phyloP scores from a whole-genome alignment of 2,329 filamentous ascomycete genomes.

The Mariannaea elegans region DNA sequence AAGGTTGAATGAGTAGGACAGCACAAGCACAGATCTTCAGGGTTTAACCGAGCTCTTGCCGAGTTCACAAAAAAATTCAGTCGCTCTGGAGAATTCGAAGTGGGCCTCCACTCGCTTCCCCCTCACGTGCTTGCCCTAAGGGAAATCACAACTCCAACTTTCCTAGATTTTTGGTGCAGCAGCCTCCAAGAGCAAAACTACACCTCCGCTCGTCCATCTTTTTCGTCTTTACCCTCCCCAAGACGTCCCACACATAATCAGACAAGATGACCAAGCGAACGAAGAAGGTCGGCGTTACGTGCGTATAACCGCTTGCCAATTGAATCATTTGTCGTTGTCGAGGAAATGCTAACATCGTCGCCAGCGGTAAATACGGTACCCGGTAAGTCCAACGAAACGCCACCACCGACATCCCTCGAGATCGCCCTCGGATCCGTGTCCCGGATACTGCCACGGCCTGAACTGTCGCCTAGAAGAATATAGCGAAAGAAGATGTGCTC shows the following conservation, averaged over 20 bases:
- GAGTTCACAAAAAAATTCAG: slow-evolving; percentile 17
- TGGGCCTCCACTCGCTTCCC: slow-evolving; percentile 40
- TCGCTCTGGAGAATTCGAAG: slow-evolving; percentile 15
- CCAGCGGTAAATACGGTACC: slow-evolving; percentile 88
- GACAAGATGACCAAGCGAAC: slow-evolving; percentile 94
- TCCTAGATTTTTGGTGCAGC: slow-evolving; percentile 45
- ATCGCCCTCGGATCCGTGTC: slow-evolving; percentile 21
- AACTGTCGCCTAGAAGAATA: slow-evolving; percentile 6
- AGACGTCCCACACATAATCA: slow-evolving; percentile 50
- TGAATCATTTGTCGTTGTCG: slow-evolving; percentile 5
- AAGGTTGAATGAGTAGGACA: not conserved
- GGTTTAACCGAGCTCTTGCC: slow-evolving; percentile 55
- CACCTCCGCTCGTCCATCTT: slow-evolving; percentile 43
- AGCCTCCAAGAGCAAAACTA: slow-evolving; percentile 43
- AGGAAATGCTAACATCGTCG: slow-evolving; percentile 41
- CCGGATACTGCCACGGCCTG: slow-evolving; percentile 25
- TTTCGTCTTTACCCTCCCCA: slow-evolving; percentile 45
- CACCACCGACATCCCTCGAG: slow-evolving; percentile 30
- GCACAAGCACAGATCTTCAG: not conserved
- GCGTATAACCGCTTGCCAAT: slow-evolving; percentile 41
- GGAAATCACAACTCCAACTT: slow-evolving; percentile 51
- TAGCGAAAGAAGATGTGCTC: slow-evolving; percentile 8
- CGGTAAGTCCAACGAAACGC: slow-evolving; percentile 68
- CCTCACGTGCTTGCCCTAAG: slow-evolving; percentile 55
- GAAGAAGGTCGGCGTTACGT: slow-evolving; percentile 96